Base-by-base conservation (phyloP, 2,329 filamentous ascomycete genomes). In the Bipolaris zeicola region DNA sequence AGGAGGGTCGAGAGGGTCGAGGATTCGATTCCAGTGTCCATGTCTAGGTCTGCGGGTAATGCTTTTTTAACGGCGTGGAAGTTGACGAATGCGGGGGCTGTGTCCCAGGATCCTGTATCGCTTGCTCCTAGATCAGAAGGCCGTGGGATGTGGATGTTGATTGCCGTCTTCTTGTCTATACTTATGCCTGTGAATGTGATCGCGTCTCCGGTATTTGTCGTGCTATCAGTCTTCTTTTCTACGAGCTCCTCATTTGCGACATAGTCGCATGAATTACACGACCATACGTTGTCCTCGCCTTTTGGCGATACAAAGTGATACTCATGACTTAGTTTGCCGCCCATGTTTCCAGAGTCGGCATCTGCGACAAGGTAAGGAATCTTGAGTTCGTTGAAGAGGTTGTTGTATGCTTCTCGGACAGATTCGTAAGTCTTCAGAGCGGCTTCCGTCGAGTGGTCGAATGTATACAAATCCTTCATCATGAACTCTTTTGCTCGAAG, bases 391-490 rank as follows among this genome's bases (percentile, higher is more conserved):
- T 90, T 79, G 67, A 99, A 96, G 48, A 99, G 84, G 16, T 82
- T 82, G 11, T 81, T 82, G 72, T 99, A 99, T 1, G 89, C 89
- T 36, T 76, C 74, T 47, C 89, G 86, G 2, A 96, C 92, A 39
- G 87, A 79, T 6, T 85, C 77, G 66, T 99, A 99, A 0, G 94
- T 96, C 47, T 84, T 78, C n/a, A 93, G 79, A 1, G 94, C 94
- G n/a, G 85, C 79, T 24, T 84, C 78, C 0, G 81, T 73, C 3
- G 83, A 88, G 34, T 83, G 79, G 70, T 99, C 95, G 70, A 99
- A 99, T 0, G 93, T 97, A 74, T 99, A 99, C 1, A 99, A 83
- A 75, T 99, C 95, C 76, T 99, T 99, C 95, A 99, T 99, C 65
- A 92, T 79, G 68, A 99, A 99, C 70, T 99, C 95, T 59, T 92